phyloP scores from a whole-genome alignment of 441 rosid genomes.

The Jatropha multifida region DNA sequence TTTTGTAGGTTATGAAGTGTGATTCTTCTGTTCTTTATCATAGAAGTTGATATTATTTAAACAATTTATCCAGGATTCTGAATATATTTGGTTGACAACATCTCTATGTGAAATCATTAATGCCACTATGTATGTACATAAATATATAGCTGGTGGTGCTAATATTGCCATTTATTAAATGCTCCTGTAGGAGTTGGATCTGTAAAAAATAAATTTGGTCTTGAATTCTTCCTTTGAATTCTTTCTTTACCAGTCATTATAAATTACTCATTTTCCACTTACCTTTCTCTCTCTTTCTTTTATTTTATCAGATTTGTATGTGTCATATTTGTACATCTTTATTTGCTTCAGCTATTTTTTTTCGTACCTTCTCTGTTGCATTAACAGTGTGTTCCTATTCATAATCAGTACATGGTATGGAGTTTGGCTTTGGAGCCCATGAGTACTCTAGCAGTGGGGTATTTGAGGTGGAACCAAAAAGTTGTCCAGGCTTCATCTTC shows the following conservation, averaged over 20 bases:
- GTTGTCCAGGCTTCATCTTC: slow-evolving; percentile 91
- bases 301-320: neutral
- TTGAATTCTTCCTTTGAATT: too few species aligned
- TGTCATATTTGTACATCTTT: neutral
- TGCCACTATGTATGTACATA: neutral
- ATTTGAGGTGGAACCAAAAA: slow-evolving; percentile 90
- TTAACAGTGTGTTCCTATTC: slow-evolving; percentile 24
- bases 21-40: neutral
- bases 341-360: neutral
- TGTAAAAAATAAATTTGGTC: neutral
- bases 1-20: neutral
- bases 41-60: neutral
- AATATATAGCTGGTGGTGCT: neutral
- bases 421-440: slow-evolving; percentile 95
- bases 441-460: slow-evolving; percentile 84
- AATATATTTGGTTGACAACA: neutral
- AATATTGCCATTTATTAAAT: neutral
- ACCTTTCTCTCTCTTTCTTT: neutral
- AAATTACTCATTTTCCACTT: neutral
- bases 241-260: neutral
- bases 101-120: neutral
- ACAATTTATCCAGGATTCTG: neutral
- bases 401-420: slow-evolving; percentile 74
- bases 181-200: neutral
- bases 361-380: neutral